These are phyloP conservation scores for Paraphoma chrysanthemicola DNA, from an alignment of 2,329 filamentous ascomycete genomes.

Conservation along the genomic window DNA sequence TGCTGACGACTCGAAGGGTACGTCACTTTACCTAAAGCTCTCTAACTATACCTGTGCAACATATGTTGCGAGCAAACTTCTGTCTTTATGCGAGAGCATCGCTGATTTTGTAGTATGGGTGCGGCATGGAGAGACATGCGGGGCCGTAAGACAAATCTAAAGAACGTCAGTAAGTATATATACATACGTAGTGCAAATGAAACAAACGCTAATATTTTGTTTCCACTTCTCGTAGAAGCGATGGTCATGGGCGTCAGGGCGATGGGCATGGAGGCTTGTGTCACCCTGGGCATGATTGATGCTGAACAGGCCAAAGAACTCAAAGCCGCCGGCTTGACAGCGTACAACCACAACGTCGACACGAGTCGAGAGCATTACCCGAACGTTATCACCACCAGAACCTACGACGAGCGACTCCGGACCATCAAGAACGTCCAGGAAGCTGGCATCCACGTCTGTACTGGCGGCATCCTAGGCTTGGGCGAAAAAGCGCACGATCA, in stretches of 20 bases:
- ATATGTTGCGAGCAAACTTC: no score
- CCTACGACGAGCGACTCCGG: constrained; percentile 84
- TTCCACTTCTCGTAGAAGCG: constrained; percentile 50
- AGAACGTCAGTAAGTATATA: constrained; percentile 67
- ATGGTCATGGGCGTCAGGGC: constrained; percentile 84
- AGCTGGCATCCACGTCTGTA: constrained; percentile 89
- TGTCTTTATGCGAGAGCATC: not conserved
- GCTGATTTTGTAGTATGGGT: constrained; percentile 69
- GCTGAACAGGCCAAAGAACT: constrained; percentile 79
- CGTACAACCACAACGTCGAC: constrained; percentile 95
- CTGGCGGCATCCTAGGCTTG: constrained; percentile 84
- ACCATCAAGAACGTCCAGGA: constrained; percentile 82
- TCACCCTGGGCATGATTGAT: constrained; percentile 95
- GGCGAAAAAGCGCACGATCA: constrained; percentile 82
- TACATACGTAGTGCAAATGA: no score
- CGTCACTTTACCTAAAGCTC: no score
- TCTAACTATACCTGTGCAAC: no score
- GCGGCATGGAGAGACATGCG: constrained; percentile 95
- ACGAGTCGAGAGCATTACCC: constrained; percentile 90
- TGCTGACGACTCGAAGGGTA: no score
- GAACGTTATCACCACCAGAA: constrained; percentile 81
- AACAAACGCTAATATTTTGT: no score
- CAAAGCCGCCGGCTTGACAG: constrained; percentile 82
- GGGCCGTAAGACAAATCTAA: constrained; percentile 81
- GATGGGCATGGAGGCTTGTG: constrained; percentile 89